phyloP scores from a whole-genome alignment of 768 basidiomycete species.

The Pholiota molesta region DNA sequence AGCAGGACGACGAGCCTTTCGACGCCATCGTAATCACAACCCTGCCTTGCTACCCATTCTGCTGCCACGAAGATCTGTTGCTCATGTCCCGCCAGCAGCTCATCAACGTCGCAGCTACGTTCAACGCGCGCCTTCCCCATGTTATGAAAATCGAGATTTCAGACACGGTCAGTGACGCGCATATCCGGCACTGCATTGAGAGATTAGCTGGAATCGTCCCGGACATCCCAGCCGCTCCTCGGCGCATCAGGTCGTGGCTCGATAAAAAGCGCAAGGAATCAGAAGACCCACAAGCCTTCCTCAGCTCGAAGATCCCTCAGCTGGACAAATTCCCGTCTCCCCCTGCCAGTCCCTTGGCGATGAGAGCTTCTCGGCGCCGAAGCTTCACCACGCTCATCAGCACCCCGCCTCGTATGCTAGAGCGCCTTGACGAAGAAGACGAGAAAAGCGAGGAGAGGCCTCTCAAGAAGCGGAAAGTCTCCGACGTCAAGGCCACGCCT shows the following conservation, averaged over 20 bases:
- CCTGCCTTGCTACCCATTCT: constrained; percentile 61
- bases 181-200: constrained; percentile 61
- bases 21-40: constrained; percentile 66
- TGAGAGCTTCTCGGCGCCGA: constrained; percentile 26
- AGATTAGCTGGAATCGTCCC: constrained; percentile 58
- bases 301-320: constrained; percentile 1
- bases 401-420: constrained; percentile 22
- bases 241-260: constrained; percentile 27
- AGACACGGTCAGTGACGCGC: constrained; percentile 30
- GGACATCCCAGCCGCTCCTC: constrained; percentile 40
- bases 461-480: constrained; percentile 26
- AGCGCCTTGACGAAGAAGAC: constrained; percentile 27
- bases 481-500: constrained; percentile 8
- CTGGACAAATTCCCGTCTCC: constrained; percentile 25
- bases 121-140: constrained; percentile 61
- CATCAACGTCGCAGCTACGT: constrained; percentile 48
- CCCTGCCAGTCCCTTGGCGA: constrained; percentile 40
- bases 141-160: constrained; percentile 50
- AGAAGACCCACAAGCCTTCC: constrained; percentile 12
- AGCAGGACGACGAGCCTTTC: constrained; percentile 56
- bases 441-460: constrained; percentile 25
- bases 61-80: constrained; percentile 74
- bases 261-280: neutral
- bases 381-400: constrained; percentile 6
- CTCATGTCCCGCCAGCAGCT: constrained; percentile 62